These are phyloP conservation scores for Gillenia trifoliata DNA, from an alignment of 306 rosid species.

Conservation along the genomic window DNA sequence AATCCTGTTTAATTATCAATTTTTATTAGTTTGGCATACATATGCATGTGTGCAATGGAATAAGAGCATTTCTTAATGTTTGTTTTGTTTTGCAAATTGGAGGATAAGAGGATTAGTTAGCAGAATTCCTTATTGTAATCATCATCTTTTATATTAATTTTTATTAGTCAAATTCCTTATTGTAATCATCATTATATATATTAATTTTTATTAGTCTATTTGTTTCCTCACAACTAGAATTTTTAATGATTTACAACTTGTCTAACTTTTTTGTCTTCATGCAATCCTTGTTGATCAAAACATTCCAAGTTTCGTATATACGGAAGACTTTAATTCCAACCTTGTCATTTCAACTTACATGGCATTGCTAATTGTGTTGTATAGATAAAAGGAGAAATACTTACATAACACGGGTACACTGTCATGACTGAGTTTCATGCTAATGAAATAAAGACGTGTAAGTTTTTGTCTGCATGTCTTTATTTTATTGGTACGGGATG, in stretches of 20 bases:
- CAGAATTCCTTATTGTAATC: not conserved
- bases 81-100: not conserved
- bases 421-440: no score
- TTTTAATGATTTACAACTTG: not conserved
- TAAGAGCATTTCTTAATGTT: not conserved
- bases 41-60: not conserved
- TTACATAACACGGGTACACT: no score
- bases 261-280: not conserved
- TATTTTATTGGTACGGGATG: no score
- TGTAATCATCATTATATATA: not conserved
- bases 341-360: not conserved
- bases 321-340: not conserved
- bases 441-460: no score
- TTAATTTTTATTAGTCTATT: no score
- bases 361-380: no score
- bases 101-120: constrained; percentile 2
- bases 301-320: not conserved
- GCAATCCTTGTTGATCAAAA: not conserved
- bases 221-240: no score
- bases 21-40: not conserved
- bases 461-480: no score
- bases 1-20: not conserved
- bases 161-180: no score
- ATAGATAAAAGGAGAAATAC: no score
- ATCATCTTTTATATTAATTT: not conserved